Conservation (phyloP, 495 filamentous ascomycete species). For the Penicilliopsis zonata region DNA sequence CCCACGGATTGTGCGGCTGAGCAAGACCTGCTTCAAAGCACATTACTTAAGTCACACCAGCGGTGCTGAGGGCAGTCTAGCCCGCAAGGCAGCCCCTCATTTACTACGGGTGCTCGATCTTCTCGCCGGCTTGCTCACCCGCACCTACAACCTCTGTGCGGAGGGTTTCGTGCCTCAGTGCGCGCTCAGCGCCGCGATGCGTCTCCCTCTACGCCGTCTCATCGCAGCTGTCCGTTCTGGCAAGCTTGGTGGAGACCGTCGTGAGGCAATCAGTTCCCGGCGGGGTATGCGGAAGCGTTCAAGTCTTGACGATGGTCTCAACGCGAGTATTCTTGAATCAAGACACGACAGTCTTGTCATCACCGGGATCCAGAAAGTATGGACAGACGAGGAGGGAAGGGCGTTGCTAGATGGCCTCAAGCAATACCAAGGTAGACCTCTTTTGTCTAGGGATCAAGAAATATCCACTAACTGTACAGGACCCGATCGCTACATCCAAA, state of each 20-base stretch:
- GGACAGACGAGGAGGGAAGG: slow-evolving; percentile 7
- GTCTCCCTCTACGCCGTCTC: slow-evolving; percentile 3
- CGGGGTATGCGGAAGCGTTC: neutral
- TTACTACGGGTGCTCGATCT: slow-evolving; percentile 7
- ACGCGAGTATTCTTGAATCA: too few relatives aligned
- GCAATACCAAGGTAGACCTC: slow-evolving; percentile 9
- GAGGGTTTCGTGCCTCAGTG: slow-evolving; percentile 1
- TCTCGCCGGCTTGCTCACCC: slow-evolving; percentile 6
- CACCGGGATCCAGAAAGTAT: slow-evolving; percentile 1
- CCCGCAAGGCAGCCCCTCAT: slow-evolving; percentile 3
- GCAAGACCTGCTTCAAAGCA: slow-evolving; percentile 10
- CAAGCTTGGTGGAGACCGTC: too few relatives aligned
- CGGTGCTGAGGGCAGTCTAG: slow-evolving; percentile 1
- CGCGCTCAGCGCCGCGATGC: slow-evolving; percentile 1
- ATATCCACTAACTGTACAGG: slow-evolving; percentile 4
- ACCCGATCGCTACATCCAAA: slow-evolving; percentile 8
- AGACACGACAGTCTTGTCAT: too few relatives aligned
- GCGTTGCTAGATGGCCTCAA: slow-evolving; percentile 10
- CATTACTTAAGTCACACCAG: too few relatives aligned
- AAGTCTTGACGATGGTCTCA: neutral
- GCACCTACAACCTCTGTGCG: slow-evolving; percentile 2
- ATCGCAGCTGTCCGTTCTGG: slow-evolving; percentile 3
- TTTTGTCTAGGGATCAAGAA: neutral
- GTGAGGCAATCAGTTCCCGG: too few relatives aligned
- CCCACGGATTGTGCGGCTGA: slow-evolving; percentile 9